Evolutionary conservation across 768 basidiomycete genomes (phyloP).

Genomic region (Kondoa malvinella): DNA sequence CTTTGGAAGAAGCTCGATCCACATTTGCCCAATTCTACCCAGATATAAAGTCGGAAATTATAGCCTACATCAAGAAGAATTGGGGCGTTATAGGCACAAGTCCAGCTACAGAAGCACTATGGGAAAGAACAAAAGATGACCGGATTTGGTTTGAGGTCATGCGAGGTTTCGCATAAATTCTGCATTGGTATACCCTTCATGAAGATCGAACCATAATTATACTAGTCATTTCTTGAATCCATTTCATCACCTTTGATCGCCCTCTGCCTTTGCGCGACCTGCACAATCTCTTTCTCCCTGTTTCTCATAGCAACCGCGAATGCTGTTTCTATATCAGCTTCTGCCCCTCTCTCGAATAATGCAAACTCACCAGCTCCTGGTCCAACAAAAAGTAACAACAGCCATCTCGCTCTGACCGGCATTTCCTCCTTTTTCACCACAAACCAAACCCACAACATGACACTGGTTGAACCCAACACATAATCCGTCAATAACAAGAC

Average conservation of each 20-base stretch:
- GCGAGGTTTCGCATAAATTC: not conserved
- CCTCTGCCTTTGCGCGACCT: not conserved
- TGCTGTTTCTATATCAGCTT: too few relatives aligned
- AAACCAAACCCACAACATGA: not conserved
- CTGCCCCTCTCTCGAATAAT: too few relatives aligned
- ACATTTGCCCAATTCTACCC: not conserved
- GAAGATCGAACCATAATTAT: not conserved
- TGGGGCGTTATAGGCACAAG: not conserved
- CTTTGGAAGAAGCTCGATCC: not conserved
- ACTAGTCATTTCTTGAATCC: not conserved
- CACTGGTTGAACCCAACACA: not conserved
- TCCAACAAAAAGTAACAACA: not conserved
- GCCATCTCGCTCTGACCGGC: not conserved
- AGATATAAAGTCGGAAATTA: not conserved
- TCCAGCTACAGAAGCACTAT: not conserved
- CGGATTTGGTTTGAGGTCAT: not conserved
- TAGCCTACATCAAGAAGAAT: not conserved
- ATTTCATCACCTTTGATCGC: not conserved
- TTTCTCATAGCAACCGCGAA: not conserved
- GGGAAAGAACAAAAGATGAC: not conserved
- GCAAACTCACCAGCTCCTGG: not conserved
- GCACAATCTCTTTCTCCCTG: not conserved
- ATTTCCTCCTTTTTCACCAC: not conserved
- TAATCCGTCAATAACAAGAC: not conserved
- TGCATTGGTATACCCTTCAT: not conserved